Evolutionary conservation across 495 filamentous ascomycete species (phyloP), one percentile per base, ranked within the genome.

Genomic region (Evansstolkia leycettana): DNA sequence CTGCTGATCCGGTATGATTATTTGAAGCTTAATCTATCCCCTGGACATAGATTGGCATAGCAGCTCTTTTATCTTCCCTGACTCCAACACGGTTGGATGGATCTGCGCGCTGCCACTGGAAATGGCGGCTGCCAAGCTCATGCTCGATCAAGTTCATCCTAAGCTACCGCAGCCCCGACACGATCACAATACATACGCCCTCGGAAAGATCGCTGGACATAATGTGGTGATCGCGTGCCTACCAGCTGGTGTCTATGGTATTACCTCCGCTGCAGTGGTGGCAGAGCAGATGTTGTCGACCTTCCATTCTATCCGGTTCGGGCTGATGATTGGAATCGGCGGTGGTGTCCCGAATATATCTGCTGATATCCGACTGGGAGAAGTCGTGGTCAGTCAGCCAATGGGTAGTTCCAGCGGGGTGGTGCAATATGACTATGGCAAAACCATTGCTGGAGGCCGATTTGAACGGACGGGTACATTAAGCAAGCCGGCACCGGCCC

Each of bases 71-170:
- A n/a, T n/a, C n/a, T n/a, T n/a, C n/a, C 20, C 28, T 29, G 26
- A 17, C 19, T 25, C 43, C 40, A 15, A 71, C 41, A 65, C 51
- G 2, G 50, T 76, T 7, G 69, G 57, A 32, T 68, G 63, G 60
- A 58, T 75, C 20, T 64, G 51, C 36, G 60, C 67, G 0, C 38
- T 72, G 2, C 25, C 41, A 0, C 13, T 39, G 1, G 69, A 73
- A 41, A 33, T 37, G 14, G 48, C 58, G 5, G 67, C 67, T 1
- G 67, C 58, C 1, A 33, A 31, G 17, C 37, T 38, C 3, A 53
- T 65, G 33, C 45, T 73, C 2, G 65, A 74, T 26, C 46, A 59
- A 37, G 36, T 50, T 16, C 55, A 69, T 38, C 12, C 17, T 8
- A n/a, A 33, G 17, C 28, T 27, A 4, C 5, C 28, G 11, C 33